phyloP scores from a whole-genome alignment of 2,329 filamentous ascomycete genomes.

The Penicillium sumatraense region DNA sequence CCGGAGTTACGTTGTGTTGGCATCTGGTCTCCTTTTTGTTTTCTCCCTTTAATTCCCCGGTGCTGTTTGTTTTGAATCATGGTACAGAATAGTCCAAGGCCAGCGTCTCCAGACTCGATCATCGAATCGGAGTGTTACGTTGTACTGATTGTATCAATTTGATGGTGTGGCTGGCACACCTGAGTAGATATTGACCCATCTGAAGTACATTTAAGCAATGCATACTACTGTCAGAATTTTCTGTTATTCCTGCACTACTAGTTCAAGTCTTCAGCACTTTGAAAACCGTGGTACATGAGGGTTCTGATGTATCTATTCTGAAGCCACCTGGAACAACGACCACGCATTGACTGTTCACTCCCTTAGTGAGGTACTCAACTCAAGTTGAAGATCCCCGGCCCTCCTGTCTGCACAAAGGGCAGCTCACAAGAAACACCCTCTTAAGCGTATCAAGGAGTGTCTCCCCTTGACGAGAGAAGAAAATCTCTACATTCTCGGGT shows the following conservation, averaged over 20 bases:
- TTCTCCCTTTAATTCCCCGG: background rate
- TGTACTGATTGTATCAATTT: background rate
- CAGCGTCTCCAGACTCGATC: background rate
- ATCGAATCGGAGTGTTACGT: background rate
- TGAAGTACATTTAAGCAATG: background rate
- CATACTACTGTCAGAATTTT: background rate
- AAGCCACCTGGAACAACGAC: no score
- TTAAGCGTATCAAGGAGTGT: no score
- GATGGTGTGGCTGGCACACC: background rate
- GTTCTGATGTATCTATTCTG: no score
- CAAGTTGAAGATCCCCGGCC: no score
- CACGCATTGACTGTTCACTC: no score
- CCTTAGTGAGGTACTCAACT: no score
- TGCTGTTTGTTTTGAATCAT: background rate
- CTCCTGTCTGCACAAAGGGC: no score
- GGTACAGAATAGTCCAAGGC: background rate
- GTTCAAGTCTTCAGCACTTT: no score
- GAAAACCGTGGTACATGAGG: no score
- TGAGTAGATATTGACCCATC: slow-evolving; percentile 1
- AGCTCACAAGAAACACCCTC: no score
- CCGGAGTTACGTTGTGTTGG: slow-evolving; percentile 4
- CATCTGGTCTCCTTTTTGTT: slow-evolving; percentile 1
- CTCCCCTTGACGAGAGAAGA: no score
- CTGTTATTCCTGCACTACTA: background rate
- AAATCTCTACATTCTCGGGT: no score